Evolutionary conservation across 208 protist species (phyloP).

Genomic region (Plasmodiophora brassicae): DNA sequence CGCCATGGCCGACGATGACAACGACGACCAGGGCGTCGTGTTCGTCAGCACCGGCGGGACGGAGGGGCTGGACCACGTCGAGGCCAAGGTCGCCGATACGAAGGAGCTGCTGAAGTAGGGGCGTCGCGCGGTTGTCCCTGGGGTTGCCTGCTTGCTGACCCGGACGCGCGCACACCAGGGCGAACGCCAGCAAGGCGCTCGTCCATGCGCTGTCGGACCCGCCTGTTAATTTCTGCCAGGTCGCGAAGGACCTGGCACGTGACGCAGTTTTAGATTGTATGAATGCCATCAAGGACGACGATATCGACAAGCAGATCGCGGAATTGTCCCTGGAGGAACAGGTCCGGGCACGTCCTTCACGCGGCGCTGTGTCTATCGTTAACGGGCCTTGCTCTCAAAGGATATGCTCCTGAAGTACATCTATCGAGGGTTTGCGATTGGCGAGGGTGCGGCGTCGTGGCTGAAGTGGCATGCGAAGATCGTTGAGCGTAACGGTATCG

Average conservation of each 20-base stretch:
- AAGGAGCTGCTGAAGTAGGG: neutral
- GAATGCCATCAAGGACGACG: neutral
- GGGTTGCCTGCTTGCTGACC: neutral
- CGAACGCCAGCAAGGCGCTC: neutral
- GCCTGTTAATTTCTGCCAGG: neutral
- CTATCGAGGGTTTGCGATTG: neutral
- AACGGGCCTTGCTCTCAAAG: neutral
- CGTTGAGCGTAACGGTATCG: conserved; percentile 17
- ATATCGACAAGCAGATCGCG: neutral
- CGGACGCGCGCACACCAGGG: too few species aligned
- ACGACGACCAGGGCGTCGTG: too few species aligned
- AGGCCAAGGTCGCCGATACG: neutral
- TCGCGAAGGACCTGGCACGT: neutral
- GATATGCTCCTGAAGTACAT: conserved; percentile 7
- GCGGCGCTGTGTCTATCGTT: neutral
- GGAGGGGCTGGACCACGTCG: too few species aligned
- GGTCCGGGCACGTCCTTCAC: neutral
- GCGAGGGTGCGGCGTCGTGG: neutral
- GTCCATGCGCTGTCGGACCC: neutral
- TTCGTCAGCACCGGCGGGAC: too few species aligned
- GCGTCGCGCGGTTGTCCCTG: neutral
- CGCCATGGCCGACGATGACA: too few species aligned
- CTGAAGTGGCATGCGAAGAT: conserved; percentile 30
- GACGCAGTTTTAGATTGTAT: neutral
- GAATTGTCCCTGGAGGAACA: neutral